A percentile compares a stretch with the other conserved stretches of the same genome.
phyloP scores from a whole-genome alignment of 116 monocot species.

The Phalaenopsis hybrid region DNA sequence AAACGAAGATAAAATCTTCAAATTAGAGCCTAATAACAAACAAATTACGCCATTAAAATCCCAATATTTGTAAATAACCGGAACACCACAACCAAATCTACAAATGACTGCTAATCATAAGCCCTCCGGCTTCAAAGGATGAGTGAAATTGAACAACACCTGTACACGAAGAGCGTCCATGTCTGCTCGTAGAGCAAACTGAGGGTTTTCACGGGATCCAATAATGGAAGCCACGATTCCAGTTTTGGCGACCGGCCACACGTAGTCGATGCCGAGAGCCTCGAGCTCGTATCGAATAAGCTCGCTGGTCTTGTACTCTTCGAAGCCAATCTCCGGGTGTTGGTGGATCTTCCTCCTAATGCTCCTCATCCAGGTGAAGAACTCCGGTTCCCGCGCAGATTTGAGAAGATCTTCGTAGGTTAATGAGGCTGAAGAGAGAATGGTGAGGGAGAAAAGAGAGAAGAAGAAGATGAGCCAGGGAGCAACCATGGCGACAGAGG shows the following conservation, averaged over 20 bases:
- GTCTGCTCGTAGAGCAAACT: conserved; percentile 61
- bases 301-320: conserved; percentile 61
- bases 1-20: too few relatives aligned
- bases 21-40: too few relatives aligned
- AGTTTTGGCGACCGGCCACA: conserved; percentile 76
- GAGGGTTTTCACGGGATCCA: conserved; percentile 44
- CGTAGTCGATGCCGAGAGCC: conserved; percentile 44
- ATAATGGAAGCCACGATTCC: conserved; percentile 54
- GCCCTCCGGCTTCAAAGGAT: too few relatives aligned
- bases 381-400: conserved; percentile 40
- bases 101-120: too few relatives aligned
- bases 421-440: conserved; percentile 1
- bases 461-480: not conserved
- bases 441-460: not conserved
- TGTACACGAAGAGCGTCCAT: conserved; percentile 76
- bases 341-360: conserved; percentile 67
- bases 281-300: conserved; percentile 71
- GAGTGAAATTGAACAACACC: conserved; percentile 23
- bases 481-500: not conserved
- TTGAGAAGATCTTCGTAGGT: conserved; percentile 27
- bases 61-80: too few relatives aligned
- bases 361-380: conserved; percentile 52
- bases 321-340: conserved; percentile 68
- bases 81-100: too few relatives aligned
- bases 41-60: too few relatives aligned